Conservation (phyloP, 495 filamentous ascomycete species). For the Tuber calosporum region DNA sequence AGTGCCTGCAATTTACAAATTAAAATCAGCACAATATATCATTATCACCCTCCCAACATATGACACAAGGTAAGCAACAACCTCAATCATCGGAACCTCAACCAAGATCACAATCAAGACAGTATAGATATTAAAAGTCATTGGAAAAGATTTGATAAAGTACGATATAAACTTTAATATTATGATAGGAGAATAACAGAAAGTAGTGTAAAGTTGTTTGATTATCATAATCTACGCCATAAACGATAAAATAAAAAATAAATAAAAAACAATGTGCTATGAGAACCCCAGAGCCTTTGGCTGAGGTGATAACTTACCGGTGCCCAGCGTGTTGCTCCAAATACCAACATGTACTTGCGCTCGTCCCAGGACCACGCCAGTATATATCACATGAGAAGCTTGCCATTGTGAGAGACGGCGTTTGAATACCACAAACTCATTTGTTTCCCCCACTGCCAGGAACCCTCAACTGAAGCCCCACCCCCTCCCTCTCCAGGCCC, state of each 20-base stretch:
- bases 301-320: not conserved
- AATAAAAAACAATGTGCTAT: not conserved
- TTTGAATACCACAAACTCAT: conserved; percentile 2
- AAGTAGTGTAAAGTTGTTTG: too few relatives aligned
- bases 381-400: not conserved
- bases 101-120: too few relatives aligned
- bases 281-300: not conserved
- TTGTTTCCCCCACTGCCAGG: conserved; percentile 12
- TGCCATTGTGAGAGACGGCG: not conserved
- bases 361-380: not conserved
- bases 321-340: not conserved
- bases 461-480: conserved; percentile 9
- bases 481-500: conserved; percentile 9
- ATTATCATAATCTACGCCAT: not conserved
- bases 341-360: not conserved
- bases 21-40: too few relatives aligned
- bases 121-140: too few relatives aligned
- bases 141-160: too few relatives aligned
- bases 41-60: too few relatives aligned
- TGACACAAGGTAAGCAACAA: too few relatives aligned
- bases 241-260: too few relatives aligned
- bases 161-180: too few relatives aligned
- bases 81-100: too few relatives aligned
- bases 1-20: too few relatives aligned
- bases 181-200: too few relatives aligned